Evolutionary conservation across 2,329 filamentous ascomycete species (phyloP).

Genomic region (Hypoxylon sp.): DNA sequence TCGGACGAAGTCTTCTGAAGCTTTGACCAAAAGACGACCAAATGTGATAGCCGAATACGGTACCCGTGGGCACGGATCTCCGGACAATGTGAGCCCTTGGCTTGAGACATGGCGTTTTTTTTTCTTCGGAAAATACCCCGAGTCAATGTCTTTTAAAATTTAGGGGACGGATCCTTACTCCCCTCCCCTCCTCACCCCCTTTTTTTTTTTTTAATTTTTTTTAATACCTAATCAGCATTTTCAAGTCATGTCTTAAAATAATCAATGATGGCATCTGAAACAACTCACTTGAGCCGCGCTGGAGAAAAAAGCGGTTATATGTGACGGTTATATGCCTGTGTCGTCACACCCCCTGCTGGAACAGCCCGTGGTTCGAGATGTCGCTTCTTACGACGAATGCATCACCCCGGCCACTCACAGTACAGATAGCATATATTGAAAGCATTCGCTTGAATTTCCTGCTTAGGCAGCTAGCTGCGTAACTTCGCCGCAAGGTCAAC

Average conservation of each 20-base stretch:
- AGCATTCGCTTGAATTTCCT: slow-evolving; percentile 14
- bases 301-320: slow-evolving; percentile 40
- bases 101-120: slow-evolving; percentile 38
- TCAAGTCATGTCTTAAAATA: slow-evolving; percentile 24
- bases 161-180: slow-evolving; percentile 9
- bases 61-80: slow-evolving; percentile 38
- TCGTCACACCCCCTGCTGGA: slow-evolving; percentile 32
- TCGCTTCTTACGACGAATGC: slow-evolving; percentile 20
- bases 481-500: slow-evolving; percentile 11
- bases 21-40: slow-evolving; percentile 1
- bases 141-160: slow-evolving; percentile 34
- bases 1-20: slow-evolving; percentile 33
- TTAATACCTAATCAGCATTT: not conserved
- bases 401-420: slow-evolving; percentile 21
- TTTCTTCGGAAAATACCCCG: slow-evolving; percentile 38
- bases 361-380: slow-evolving; percentile 3
- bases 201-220: not conserved
- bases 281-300: slow-evolving; percentile 42
- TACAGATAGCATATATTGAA: slow-evolving; percentile 22
- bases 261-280: slow-evolving; percentile 38
- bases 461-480: slow-evolving; percentile 1
- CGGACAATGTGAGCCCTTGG: slow-evolving; percentile 28
- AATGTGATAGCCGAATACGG: slow-evolving; percentile 16
- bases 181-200: not conserved
- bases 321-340: slow-evolving; percentile 40